Percentiles rank a stretch among this genome's conserved stretches.
These are phyloP conservation scores for Colletotrichum chrysophilum DNA, from an alignment of 2,329 filamentous ascomycete species.

Conservation along the genomic window DNA sequence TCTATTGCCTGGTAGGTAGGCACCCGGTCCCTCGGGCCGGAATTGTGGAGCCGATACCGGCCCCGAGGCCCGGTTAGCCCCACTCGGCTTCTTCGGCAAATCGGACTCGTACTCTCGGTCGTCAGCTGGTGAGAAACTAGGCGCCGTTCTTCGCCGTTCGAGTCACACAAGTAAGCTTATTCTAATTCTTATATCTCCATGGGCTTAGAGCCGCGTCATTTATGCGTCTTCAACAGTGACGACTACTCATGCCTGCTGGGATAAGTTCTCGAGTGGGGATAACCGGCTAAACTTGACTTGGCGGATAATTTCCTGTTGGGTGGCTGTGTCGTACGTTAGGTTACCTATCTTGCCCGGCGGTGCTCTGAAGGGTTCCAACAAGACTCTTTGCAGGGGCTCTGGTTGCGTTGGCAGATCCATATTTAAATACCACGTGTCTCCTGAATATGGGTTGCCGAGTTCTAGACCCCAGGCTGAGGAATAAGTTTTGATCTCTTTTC, in stretches of 20 bases:
- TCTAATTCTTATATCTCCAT: background rate
- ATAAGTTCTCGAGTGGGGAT: background rate
- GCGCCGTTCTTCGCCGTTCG: background rate
- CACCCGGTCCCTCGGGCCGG: background rate
- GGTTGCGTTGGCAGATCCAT: accelerated
- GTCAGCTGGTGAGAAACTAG: background rate
- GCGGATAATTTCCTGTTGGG: background rate
- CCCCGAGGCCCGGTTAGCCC: background rate
- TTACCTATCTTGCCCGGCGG: background rate
- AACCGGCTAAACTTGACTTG: background rate
- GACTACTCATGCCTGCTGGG: background rate
- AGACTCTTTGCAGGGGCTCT: background rate
- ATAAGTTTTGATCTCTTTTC: background rate
- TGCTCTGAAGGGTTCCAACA: background rate
- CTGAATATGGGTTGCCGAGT: background rate
- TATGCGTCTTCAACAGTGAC: background rate
- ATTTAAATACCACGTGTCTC: background rate
- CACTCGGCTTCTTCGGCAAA: background rate
- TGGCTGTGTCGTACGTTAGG: background rate
- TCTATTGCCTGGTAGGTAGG: background rate
- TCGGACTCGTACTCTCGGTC: background rate
- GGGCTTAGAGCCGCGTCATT: background rate
- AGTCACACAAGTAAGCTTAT: background rate
- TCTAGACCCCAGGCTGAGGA: background rate
- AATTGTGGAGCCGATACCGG: background rate